Percentiles rank a stretch among this genome's conserved stretches.
Conservation (phyloP, 768 basidiomycete genomes). For the Cyathus striatus region DNA sequence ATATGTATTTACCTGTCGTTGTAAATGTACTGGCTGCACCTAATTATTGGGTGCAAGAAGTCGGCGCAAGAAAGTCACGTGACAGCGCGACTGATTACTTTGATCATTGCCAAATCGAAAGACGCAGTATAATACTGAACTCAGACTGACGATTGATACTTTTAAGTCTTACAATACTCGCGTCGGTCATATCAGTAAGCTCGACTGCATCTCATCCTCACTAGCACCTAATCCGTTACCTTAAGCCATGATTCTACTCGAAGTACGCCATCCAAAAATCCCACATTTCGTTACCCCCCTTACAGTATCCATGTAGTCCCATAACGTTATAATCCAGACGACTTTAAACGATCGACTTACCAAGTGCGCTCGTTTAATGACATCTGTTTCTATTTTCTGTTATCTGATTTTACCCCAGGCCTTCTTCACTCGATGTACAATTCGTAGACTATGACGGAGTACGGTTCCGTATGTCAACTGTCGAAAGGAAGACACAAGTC, state of each 20-base stretch:
- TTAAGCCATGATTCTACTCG: conserved; percentile 86
- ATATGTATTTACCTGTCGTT: not conserved
- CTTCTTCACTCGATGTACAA: conserved; percentile 85
- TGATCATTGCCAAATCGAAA: too few relatives aligned
- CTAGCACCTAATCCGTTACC: too few relatives aligned
- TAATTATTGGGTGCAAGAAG: too few relatives aligned
- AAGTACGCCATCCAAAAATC: conserved; percentile 44
- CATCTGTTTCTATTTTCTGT: not conserved
- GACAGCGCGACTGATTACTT: too few relatives aligned
- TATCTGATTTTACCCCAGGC: conserved; percentile 41
- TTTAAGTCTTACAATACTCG: too few relatives aligned
- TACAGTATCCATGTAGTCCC: conserved; percentile 54
- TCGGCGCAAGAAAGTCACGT: too few relatives aligned
- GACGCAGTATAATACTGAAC: too few relatives aligned
- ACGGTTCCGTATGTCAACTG: conserved; percentile 88
- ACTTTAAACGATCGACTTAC: conserved; percentile 81
- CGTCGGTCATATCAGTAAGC: too few relatives aligned
- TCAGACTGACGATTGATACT: too few relatives aligned
- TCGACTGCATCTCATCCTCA: too few relatives aligned
- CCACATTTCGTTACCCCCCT: too few relatives aligned
- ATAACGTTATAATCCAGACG: conserved; percentile 90
- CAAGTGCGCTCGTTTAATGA: conserved; percentile 47
- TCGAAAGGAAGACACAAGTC: conserved; percentile 75
- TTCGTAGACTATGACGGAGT: conserved; percentile 99
- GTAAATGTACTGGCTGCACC: not conserved